Percentiles rank a stretch among this genome's conserved stretches.
phyloP scores from a whole-genome alignment of 1,284 basidiomycete species.

The Afroboletus lepidellus region DNA sequence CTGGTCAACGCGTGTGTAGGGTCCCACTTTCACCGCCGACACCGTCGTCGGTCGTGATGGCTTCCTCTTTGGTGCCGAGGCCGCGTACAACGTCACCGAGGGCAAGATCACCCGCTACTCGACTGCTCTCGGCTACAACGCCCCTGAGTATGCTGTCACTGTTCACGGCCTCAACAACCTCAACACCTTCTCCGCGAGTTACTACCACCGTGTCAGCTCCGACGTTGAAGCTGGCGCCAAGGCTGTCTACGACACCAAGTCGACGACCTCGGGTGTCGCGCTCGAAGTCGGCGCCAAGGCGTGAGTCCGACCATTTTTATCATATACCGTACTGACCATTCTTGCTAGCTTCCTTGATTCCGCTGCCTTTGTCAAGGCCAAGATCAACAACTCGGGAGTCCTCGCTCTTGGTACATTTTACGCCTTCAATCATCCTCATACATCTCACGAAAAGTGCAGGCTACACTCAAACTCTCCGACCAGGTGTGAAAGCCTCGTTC shows the following conservation, averaged over 20 bases:
- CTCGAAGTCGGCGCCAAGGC: slow-evolving; percentile 97
- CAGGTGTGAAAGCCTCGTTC: slow-evolving; percentile 93
- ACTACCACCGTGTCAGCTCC: slow-evolving; percentile 95
- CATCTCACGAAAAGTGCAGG: slow-evolving; percentile 40
- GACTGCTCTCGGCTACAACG: slow-evolving; percentile 90
- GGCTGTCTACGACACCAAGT: slow-evolving; percentile 95
- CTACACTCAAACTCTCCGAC: slow-evolving; percentile 91
- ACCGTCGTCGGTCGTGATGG: slow-evolving; percentile 95
- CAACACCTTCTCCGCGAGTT: slow-evolving; percentile 91
- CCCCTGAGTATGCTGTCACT: slow-evolving; percentile 96
- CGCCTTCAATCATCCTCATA: background rate
- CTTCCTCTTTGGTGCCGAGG: slow-evolving; percentile 95
- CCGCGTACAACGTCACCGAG: slow-evolving; percentile 94
- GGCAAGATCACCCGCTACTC: slow-evolving; percentile 93
- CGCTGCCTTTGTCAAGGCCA: slow-evolving; percentile 94
- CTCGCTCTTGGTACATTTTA: slow-evolving; percentile 67
- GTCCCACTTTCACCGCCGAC: slow-evolving; percentile 96
- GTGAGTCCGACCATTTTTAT: slow-evolving; percentile 43
- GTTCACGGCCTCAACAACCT: slow-evolving; percentile 95
- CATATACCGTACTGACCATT: background rate
- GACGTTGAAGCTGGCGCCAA: slow-evolving; percentile 99
- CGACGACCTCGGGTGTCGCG: slow-evolving; percentile 82
- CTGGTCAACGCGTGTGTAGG: slow-evolving; percentile 46
- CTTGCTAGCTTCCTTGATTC: slow-evolving; percentile 77
- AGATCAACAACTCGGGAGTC: slow-evolving; percentile 97